phyloP scores from a whole-genome alignment of 805 yeast species.

The Lachancea lanzarotensis region DNA sequence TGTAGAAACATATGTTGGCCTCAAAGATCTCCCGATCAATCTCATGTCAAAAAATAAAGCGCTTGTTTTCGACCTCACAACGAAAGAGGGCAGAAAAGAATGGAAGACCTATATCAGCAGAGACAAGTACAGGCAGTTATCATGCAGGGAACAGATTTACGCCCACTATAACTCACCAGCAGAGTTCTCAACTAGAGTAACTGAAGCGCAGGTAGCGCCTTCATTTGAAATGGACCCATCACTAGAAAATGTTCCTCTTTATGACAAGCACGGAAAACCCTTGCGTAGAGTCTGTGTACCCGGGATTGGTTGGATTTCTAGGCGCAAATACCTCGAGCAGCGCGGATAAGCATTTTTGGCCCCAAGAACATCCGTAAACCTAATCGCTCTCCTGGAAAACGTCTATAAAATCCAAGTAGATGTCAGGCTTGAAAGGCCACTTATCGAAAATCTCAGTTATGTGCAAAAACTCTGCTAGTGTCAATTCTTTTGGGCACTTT shows the following conservation, averaged over 20 bases:
- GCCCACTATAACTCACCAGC: neutral
- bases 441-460: conserved; percentile 47
- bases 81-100: conserved; percentile 9
- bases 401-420: conserved; percentile 38
- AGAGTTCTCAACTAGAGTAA: neutral
- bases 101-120: conserved; percentile 9
- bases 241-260: conserved; percentile 5
- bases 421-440: conserved; percentile 86
- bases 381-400: conserved; percentile 18
- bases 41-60: conserved; percentile 5
- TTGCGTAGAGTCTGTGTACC: conserved; percentile 43
- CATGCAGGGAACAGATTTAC: neutral
- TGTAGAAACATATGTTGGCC: neutral
- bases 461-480: conserved; percentile 46
- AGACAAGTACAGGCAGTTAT: neutral
- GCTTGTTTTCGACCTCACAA: conserved; percentile 10
- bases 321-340: conserved; percentile 16
- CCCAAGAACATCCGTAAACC: neutral
- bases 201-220: neutral
- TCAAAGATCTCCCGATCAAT: conserved; percentile 8
- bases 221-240: neutral
- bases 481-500: conserved; percentile 43
- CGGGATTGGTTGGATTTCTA: conserved; percentile 45
- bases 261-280: conserved; percentile 36
- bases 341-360: neutral